These are phyloP conservation scores for Westerdykella sp. DNA, from an alignment of 2,329 filamentous ascomycete genomes.

Conservation along the genomic window DNA sequence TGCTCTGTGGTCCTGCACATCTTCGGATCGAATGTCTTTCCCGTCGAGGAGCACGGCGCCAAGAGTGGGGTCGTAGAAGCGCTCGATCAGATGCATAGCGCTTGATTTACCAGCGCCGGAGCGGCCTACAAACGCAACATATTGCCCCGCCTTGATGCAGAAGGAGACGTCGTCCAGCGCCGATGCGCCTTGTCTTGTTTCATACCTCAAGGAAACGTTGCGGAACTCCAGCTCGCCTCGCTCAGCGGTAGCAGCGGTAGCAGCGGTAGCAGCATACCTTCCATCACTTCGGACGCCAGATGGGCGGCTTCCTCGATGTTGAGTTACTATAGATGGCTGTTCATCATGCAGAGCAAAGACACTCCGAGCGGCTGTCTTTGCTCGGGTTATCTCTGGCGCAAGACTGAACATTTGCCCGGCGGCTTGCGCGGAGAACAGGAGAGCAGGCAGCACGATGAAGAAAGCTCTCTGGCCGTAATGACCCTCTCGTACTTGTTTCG, in stretches of 20 bases:
- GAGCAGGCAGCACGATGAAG: constrained; percentile 42
- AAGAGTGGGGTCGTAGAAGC: constrained; percentile 40
- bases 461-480: constrained; percentile 39
- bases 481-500: constrained; percentile 40
- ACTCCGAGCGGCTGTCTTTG: constrained; percentile 41
- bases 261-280: not conserved
- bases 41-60: constrained; percentile 40
- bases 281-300: not conserved
- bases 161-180: constrained; percentile 37
- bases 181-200: constrained; percentile 22
- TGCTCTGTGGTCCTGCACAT: constrained; percentile 35
- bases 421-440: constrained; percentile 44
- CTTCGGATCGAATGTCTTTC: constrained; percentile 35
- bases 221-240: constrained; percentile 30
- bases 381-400: constrained; percentile 42
- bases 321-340: constrained; percentile 34
- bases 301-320: not conserved
- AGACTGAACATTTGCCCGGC: constrained; percentile 44
- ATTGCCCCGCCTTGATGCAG: constrained; percentile 33
- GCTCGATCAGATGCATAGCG: constrained; percentile 42
- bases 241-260: constrained; percentile 1
- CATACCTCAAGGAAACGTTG: constrained; percentile 29
- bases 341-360: constrained; percentile 40
- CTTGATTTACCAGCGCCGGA: constrained; percentile 44
- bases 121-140: constrained; percentile 40